These are phyloP conservation scores for Pseudozyma sp. DNA, from an alignment of 1,284 basidiomycete genomes.

Conservation along the genomic window DNA sequence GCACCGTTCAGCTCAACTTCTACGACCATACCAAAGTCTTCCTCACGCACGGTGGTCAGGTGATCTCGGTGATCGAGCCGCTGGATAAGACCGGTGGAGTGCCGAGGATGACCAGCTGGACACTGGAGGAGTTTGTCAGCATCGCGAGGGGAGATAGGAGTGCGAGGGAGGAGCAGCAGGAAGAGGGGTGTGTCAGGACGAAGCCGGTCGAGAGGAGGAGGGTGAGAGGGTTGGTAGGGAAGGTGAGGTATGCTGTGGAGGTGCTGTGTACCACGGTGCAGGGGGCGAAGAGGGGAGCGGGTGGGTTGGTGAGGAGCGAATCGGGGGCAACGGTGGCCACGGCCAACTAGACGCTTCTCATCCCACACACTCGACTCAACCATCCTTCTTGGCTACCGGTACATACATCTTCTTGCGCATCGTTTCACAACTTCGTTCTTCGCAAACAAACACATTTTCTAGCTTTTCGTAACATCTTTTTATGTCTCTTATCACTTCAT, in stretches of 20 bases:
- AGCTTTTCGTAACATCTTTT: too few relatives aligned
- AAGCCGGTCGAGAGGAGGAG: conserved; percentile 42
- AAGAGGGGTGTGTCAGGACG: conserved; percentile 22
- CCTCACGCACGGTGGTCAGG: conserved; percentile 80
- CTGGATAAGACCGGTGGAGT: conserved; percentile 76
- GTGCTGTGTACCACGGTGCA: conserved; percentile 34
- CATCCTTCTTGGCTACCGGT: too few relatives aligned
- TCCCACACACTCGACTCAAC: too few relatives aligned
- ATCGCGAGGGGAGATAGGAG: conserved; percentile 70
- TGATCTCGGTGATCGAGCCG: conserved; percentile 80
- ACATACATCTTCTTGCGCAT: too few relatives aligned
- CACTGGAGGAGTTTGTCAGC: conserved; percentile 79
- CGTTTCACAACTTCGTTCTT: too few relatives aligned
- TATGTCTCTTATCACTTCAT: too few relatives aligned
- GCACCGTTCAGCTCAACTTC: conserved; percentile 97
- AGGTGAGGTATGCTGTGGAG: conserved; percentile 43
- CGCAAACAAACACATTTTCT: too few relatives aligned
- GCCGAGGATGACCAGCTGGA: conserved; percentile 81
- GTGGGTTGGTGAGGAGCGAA: conserved; percentile 3
- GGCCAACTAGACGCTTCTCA: too few relatives aligned
- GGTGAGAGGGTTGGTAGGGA: conserved; percentile 33
- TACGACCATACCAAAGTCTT: conserved; percentile 97
- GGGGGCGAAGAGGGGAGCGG: neutral
- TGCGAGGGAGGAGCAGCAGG: conserved; percentile 33
- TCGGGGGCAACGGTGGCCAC: neutral